These are phyloP conservation scores for Malassezia psittaci DNA, from an alignment of 1,284 basidiomycete genomes.

Conservation along the genomic window DNA sequence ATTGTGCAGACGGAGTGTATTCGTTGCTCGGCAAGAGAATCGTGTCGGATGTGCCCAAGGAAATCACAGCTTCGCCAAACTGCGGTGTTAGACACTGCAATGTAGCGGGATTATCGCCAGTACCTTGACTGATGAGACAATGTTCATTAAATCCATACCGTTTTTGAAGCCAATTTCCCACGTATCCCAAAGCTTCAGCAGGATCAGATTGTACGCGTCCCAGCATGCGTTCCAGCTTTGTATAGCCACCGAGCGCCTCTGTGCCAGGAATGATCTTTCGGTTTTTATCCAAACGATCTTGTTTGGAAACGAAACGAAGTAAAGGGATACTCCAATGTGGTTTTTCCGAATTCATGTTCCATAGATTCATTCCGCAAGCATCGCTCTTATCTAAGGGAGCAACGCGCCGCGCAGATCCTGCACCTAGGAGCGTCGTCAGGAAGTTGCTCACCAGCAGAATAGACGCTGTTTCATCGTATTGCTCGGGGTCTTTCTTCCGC, in stretches of 20 bases:
- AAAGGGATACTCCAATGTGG: conserved; percentile 31
- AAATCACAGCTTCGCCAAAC: conserved; percentile 77
- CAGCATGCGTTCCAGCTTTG: conserved; percentile 61
- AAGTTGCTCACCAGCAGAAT: conserved; percentile 76
- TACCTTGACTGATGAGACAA: conserved; percentile 72
- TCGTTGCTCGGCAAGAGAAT: conserved; percentile 59
- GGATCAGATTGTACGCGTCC: conserved; percentile 64
- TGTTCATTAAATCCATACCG: conserved; percentile 67
- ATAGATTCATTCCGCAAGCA: conserved; percentile 81
- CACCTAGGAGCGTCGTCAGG: conserved; percentile 64
- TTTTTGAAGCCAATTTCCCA: conserved; percentile 63
- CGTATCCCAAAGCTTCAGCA: conserved; percentile 59
- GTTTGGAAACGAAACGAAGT: conserved; percentile 50
- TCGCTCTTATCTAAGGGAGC: conserved; percentile 54
- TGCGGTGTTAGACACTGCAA: conserved; percentile 59
- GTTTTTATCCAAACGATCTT: conserved; percentile 4
- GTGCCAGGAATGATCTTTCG: background rate
- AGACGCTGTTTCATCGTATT: conserved; percentile 59
- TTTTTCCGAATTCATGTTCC: conserved; percentile 52
- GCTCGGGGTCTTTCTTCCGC: conserved; percentile 53
- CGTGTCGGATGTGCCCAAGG: conserved; percentile 82
- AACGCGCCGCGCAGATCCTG: conserved; percentile 30
- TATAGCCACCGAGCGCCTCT: conserved; percentile 51
- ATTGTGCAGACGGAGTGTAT: conserved; percentile 51
- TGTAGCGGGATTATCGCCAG: conserved; percentile 83